Evolutionary conservation across 345 rosid genomes (phyloP), one percentile per base, ranked within the genome.

Genomic region (Boechera stricta): DNA sequence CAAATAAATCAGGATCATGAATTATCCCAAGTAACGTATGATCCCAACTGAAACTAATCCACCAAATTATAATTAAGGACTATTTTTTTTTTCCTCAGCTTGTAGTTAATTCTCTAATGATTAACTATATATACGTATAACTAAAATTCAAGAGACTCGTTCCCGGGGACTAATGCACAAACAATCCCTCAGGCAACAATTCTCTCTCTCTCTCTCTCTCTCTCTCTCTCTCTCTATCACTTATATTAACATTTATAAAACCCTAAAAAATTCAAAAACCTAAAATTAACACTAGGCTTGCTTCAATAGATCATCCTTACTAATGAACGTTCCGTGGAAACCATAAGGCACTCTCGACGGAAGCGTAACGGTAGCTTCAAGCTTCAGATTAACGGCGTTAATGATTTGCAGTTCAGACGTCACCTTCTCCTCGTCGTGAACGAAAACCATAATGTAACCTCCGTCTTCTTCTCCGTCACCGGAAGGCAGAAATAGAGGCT

Each of bases 271-370:
- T 4, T 21, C 7, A 0, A 52, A 59, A 67, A 32, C 32, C 63
- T 60, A 41, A 54, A 24, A 48, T 28, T 55, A 77, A 18, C 47
- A 52, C 54, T 28, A 90, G 28, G 74, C 88, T 72, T 91, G 94
- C 44, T 74, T 86, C 70, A 57, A 66, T 73, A 89, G 45, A 56
- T 87, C 95, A 44, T 77, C 79, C 5, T 85, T 70, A 45, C 72
- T 69, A 12, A 91, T 86, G 52, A 91, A 88, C 1, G 97, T 88
- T 21, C 97, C 97, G 33, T 91, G 97, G 67, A 91, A 91, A 15
- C 97, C 97, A 29, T 91, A 91, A 28, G 97, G 97, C 48, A 91
- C 97, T 60, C 97, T 81, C 29, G 97, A 89, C 5, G 97, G 97
- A 57, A 91, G 88, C 79, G 69, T 24, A 24, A 91, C 83, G 1